Conservation (phyloP, 495 filamentous ascomycete species). For the Daldinia concentrica region DNA sequence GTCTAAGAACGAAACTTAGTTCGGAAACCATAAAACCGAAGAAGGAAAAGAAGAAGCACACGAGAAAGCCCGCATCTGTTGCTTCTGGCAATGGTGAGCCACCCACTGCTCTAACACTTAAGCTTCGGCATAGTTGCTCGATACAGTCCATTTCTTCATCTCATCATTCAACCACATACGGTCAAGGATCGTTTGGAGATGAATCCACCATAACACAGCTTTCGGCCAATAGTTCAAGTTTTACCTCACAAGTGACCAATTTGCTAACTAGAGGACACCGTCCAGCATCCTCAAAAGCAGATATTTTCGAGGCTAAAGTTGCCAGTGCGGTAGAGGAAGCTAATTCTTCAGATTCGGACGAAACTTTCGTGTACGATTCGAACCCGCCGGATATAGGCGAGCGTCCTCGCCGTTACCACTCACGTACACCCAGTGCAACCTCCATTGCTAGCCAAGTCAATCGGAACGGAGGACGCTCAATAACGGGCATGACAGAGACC, state of each 20-base stretch:
- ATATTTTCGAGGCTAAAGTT: slow-evolving; percentile 96
- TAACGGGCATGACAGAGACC: slow-evolving; percentile 69
- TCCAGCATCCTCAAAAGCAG: slow-evolving; percentile 90
- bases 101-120: slow-evolving; percentile 38
- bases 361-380: slow-evolving; percentile 99
- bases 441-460: slow-evolving; percentile 86
- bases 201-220: slow-evolving; percentile 34
- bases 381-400: slow-evolving; percentile 88
- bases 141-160: slow-evolving; percentile 47
- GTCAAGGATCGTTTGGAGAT: slow-evolving; percentile 52
- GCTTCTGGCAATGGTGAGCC: slow-evolving; percentile 76
- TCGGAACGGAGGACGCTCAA: slow-evolving; percentile 68
- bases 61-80: slow-evolving; percentile 75
- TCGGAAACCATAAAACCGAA: slow-evolving; percentile 92
- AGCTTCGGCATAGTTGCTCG: slow-evolving; percentile 51
- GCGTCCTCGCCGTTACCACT: slow-evolving; percentile 86
- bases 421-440: slow-evolving; percentile 92
- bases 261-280: slow-evolving; percentile 61
- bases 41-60: slow-evolving; percentile 89
- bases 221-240: slow-evolving; percentile 37
- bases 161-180: slow-evolving; percentile 46
- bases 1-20: slow-evolving; percentile 85
- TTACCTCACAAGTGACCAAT: slow-evolving; percentile 53
- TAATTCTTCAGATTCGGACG: slow-evolving; percentile 95
- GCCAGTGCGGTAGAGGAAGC: slow-evolving; percentile 92